phyloP scores from a whole-genome alignment of 139 green algal genomes.

The Micromonas pusilla region DNA sequence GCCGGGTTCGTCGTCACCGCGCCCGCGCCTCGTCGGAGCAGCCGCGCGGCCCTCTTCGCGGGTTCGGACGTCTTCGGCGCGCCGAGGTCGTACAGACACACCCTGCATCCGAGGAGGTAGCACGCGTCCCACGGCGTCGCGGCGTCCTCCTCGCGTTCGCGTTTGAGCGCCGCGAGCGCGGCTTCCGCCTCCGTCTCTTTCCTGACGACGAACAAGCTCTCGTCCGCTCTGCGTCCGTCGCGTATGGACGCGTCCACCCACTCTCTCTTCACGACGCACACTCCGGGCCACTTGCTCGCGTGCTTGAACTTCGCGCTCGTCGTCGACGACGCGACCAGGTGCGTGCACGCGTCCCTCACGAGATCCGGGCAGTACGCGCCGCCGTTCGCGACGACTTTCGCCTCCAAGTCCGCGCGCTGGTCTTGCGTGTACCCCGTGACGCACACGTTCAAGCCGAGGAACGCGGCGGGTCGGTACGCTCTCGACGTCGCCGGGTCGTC shows the following conservation, averaged over 20 bases:
- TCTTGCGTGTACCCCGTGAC: constrained; percentile 2
- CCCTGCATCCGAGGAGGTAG: constrained; percentile 2
- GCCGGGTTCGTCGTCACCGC: not conserved
- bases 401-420: not conserved
- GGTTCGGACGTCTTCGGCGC: not conserved
- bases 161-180: not conserved
- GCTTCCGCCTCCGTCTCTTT: not conserved
- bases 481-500: not conserved
- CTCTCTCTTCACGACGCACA: not conserved
- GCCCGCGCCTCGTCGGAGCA: not conserved
- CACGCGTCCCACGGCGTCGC: not conserved
- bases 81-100: not conserved
- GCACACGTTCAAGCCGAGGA: not conserved
- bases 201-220: not conserved
- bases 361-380: not conserved
- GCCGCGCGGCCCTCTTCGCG: not conserved
- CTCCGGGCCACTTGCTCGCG: not conserved
- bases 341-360: not conserved
- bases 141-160: not conserved
- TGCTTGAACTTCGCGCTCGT: not conserved
- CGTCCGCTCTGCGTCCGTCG: not conserved
- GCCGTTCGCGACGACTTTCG: not conserved
- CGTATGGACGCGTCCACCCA: constrained; percentile 4
- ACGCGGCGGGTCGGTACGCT: not conserved
- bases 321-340: constrained; percentile 4